phyloP scores from a whole-genome alignment of 2,329 filamentous ascomycete genomes.

The Cercospora brassicicola region DNA sequence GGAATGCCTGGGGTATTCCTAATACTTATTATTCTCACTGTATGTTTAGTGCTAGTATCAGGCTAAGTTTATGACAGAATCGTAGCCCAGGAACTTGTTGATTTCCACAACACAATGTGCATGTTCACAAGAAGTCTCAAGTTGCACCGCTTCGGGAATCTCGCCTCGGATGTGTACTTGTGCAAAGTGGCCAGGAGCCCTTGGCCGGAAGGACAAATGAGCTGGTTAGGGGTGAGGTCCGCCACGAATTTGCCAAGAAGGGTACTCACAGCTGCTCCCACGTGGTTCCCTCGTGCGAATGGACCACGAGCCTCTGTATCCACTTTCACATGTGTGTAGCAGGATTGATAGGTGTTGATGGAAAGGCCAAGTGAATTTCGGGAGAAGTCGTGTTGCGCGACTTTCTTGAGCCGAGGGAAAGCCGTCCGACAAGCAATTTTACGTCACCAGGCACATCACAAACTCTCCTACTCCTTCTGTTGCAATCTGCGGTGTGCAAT shows the following conservation, averaged over 20 bases:
- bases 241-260: not conserved
- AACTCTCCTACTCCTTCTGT: not conserved
- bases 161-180: not conserved
- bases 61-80: not conserved
- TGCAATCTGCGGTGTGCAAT: not conserved
- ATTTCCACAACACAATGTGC: not conserved
- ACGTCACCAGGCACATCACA: not conserved
- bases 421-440: not conserved
- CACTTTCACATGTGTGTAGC: not conserved
- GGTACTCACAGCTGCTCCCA: not conserved
- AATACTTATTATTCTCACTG: not conserved
- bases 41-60: not conserved
- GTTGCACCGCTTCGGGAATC: not conserved
- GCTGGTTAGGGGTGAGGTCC: no score
- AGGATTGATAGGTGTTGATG: not conserved
- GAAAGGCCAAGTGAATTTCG: not conserved
- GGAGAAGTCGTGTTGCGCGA: not conserved
- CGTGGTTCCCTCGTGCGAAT: not conserved
- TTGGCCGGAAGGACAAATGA: no score
- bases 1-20: not conserved
- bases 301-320: not conserved
- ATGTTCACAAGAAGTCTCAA: not conserved
- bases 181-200: not conserved
- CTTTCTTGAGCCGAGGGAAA: constrained; percentile 1
- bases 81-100: not conserved